These are phyloP conservation scores for Suhomyces sp. DNA, from an alignment of 805 yeast species.

Conservation along the genomic window DNA sequence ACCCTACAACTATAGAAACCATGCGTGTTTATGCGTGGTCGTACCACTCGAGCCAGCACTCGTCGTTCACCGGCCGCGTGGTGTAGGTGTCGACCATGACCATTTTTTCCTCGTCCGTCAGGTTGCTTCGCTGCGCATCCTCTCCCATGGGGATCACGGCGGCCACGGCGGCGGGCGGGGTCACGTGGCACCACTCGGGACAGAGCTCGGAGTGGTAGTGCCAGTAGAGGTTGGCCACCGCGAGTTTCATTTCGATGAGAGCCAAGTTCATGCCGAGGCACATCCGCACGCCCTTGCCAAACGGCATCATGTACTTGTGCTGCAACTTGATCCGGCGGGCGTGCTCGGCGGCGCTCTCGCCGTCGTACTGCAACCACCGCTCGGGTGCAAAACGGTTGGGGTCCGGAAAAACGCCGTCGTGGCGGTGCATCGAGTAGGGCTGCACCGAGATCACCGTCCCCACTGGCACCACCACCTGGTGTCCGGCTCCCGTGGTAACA, in stretches of 20 bases:
- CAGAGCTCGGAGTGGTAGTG: constrained; percentile 40
- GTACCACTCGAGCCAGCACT: constrained; percentile 48
- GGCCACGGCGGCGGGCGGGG: constrained; percentile 8
- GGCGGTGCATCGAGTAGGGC: constrained; percentile 64
- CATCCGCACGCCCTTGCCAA: constrained; percentile 73
- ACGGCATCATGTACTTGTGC: constrained; percentile 58
- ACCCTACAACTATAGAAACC: too few relatives aligned
- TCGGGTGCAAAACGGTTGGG: constrained; percentile 56
- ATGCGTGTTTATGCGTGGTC: not conserved
- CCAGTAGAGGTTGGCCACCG: constrained; percentile 52
- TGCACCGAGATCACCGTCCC: constrained; percentile 60
- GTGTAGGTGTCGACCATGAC: constrained; percentile 56
- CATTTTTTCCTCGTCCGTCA: constrained; percentile 48
- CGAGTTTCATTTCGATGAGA: constrained; percentile 59
- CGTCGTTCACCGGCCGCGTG: constrained; percentile 49
- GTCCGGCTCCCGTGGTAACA: constrained; percentile 21
- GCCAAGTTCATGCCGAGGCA: constrained; percentile 73
- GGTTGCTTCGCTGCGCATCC: constrained; percentile 13
- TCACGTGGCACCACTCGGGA: constrained; percentile 42
- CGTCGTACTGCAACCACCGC: constrained; percentile 51
- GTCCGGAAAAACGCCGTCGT: constrained; percentile 45
- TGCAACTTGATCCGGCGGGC: constrained; percentile 39
- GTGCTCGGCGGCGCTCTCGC: constrained; percentile 32
- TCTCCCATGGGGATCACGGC: constrained; percentile 14
- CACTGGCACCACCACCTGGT: constrained; percentile 36